Evolutionary conservation across 768 basidiomycete genomes (phyloP), one percentile per base, ranked within the genome.

Genomic region (Psilocybe cyanescens): DNA sequence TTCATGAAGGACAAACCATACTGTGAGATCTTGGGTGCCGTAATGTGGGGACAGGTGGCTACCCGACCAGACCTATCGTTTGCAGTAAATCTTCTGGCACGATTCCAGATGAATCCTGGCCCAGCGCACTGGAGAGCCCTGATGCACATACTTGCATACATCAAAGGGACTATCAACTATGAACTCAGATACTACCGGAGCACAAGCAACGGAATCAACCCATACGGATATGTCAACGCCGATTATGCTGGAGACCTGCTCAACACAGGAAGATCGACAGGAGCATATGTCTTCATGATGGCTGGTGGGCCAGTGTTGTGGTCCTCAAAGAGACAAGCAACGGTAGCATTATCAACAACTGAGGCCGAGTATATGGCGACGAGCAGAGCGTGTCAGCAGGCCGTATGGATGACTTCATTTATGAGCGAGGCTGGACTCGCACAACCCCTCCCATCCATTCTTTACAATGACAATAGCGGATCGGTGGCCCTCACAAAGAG

Each of bases 111-210:
- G 6, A 71, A 74, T 50, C 75, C 75, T 8, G 71, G 73, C 0
- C 54, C 63, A 0, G 62, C 57, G 0, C 80, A 81, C 60, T 79
- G 77, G 77, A 67, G 71, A 2, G 76, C 77, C 0, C 66, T 76
- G 19, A 69, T 75, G 31, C 76, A 76, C 57, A 45, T 79, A 24
- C 64, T 78, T 12, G 60, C 67, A 0, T 79, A 79, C 59, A 53
- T 81, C 46, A 75, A 76, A 46, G 74, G 50, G 5, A 62, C 57
- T 24, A 8, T 30, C 1, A 37, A 62, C 56, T 62, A 58, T 29
- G 33, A 35, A 14, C 24, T 58, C n/a, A 41, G 50, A 16, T 54
- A 62, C 29, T 41, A 51, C 28, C 48, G 55, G 2, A 29, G 17
- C 19, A 16, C 33, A 8, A n/a, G 46, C 17, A 11, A 29, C 12